phyloP scores from a whole-genome alignment of 1,139 yeast species.

The Pneumocystis canis region DNA sequence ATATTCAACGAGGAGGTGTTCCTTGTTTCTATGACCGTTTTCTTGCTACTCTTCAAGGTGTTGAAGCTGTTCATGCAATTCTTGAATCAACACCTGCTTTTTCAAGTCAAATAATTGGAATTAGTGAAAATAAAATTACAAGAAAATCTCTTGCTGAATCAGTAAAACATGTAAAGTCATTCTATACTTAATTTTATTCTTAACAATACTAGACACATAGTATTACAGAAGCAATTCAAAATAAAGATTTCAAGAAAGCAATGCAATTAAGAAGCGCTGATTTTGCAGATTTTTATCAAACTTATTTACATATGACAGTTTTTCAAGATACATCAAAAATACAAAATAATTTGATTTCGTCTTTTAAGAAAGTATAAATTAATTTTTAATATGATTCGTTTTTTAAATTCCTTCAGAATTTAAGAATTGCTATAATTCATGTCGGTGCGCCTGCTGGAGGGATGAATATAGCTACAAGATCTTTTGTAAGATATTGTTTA shows the following conservation, averaged over 20 bases:
- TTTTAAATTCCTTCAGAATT: conserved; percentile 16
- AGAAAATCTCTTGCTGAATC: conserved; percentile 80
- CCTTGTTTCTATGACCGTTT: conserved; percentile 89
- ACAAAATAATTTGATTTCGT: conserved; percentile 3
- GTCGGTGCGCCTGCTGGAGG: conserved; percentile 98
- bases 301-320: conserved; percentile 31
- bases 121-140: conserved; percentile 71
- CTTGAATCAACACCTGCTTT: conserved; percentile 76
- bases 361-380: background rate
- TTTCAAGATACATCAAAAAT: conserved; percentile 15
- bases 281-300: conserved; percentile 57
- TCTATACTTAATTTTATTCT: background rate
- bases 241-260: conserved; percentile 70
- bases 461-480: conserved; percentile 81
- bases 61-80: conserved; percentile 90
- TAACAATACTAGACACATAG: conserved; percentile 38
- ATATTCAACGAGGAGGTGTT: conserved; percentile 96
- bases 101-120: conserved; percentile 91
- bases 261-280: conserved; percentile 77
- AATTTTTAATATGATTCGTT: background rate
- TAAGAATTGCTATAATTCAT: conserved; percentile 66
- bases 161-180: conserved; percentile 35
- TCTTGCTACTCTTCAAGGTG: conserved; percentile 90
- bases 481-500: conserved; percentile 81
- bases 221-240: conserved; percentile 72